Evolutionary conservation across 1,284 basidiomycete species (phyloP).

Genomic region (Ganoderma lucidum): DNA sequence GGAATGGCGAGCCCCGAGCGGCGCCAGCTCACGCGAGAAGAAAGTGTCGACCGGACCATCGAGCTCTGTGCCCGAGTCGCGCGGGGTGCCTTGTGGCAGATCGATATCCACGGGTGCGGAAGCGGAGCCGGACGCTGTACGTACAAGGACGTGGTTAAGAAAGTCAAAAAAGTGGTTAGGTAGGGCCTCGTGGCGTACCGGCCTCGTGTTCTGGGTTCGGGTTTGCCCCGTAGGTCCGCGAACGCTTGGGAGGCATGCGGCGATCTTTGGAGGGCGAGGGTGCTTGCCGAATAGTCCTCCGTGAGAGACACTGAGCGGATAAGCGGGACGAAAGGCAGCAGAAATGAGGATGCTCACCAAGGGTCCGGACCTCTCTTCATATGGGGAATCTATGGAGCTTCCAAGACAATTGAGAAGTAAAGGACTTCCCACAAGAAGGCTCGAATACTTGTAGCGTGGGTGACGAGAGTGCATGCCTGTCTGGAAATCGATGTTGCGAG

Average conservation of each 20-base stretch:
- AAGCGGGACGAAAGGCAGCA: not conserved
- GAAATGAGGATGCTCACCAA: not conserved
- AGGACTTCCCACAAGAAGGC: not conserved
- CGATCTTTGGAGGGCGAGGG: not conserved
- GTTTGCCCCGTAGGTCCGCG: not conserved
- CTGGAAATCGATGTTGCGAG: not conserved
- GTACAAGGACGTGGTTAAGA: not conserved
- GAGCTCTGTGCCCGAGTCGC: not conserved
- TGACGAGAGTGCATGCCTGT: not conserved
- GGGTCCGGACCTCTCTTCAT: not conserved
- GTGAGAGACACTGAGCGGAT: not conserved
- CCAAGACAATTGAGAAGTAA: not conserved
- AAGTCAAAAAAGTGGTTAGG: too few relatives aligned
- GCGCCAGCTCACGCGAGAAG: not conserved
- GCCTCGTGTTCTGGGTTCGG: not conserved
- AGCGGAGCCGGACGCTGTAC: not conserved
- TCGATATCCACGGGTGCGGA: not conserved
- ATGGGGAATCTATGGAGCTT: not conserved
- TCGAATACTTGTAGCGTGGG: not conserved
- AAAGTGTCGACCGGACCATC: not conserved
- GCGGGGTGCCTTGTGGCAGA: not conserved
- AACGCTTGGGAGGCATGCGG: not conserved
- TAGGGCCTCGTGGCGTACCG: not conserved
- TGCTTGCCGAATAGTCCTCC: not conserved
- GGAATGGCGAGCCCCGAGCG: not conserved